Percentiles rank a stretch among this genome's conserved stretches.
phyloP scores from a whole-genome alignment of 2,329 filamentous ascomycete species.

The Penicillium hesseltinei region DNA sequence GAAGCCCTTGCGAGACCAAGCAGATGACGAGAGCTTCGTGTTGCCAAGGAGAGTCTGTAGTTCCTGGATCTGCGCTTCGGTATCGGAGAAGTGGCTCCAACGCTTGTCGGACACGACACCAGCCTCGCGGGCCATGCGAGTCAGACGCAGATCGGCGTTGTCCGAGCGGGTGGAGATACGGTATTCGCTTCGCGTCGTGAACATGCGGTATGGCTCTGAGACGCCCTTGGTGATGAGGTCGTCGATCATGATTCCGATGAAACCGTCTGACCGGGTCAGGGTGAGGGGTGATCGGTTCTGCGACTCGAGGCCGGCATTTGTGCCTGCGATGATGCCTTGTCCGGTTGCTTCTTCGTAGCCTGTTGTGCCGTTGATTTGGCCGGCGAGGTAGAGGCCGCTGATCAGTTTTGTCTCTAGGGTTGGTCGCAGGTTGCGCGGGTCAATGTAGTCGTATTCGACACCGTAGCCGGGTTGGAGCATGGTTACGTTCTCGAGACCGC shows the following conservation, averaged over 20 bases:
- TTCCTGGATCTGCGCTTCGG: slow-evolving; percentile 64
- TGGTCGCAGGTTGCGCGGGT: slow-evolving; percentile 81
- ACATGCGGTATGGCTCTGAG: slow-evolving; percentile 97
- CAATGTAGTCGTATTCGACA: slow-evolving; percentile 98
- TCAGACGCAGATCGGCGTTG: slow-evolving; percentile 88
- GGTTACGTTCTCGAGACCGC: slow-evolving; percentile 79
- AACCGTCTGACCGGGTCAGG: slow-evolving; percentile 80
- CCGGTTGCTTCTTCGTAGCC: slow-evolving; percentile 97
- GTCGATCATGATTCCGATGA: slow-evolving; percentile 98
- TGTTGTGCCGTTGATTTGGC: slow-evolving; percentile 97
- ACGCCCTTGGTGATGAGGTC: slow-evolving; percentile 96
- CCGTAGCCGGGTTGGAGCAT: slow-evolving; percentile 97
- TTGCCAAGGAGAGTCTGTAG: slow-evolving; percentile 61
- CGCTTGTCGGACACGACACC: slow-evolving; percentile 77
- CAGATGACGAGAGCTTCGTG: slow-evolving; percentile 57
- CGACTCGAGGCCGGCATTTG: slow-evolving; percentile 85
- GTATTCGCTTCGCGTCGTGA: slow-evolving; percentile 93
- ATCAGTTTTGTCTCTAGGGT: slow-evolving; percentile 94
- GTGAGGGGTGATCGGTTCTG: slow-evolving; percentile 63
- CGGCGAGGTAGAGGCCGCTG: slow-evolving; percentile 81
- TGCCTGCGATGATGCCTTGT: slow-evolving; percentile 87
- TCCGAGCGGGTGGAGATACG: slow-evolving; percentile 88
- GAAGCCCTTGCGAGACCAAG: slow-evolving; percentile 72
- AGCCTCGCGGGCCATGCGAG: slow-evolving; percentile 69
- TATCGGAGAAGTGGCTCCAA: slow-evolving; percentile 68